phyloP scores from a whole-genome alignment of 176 grass and related monocot species.

The Carex pumila region DNA sequence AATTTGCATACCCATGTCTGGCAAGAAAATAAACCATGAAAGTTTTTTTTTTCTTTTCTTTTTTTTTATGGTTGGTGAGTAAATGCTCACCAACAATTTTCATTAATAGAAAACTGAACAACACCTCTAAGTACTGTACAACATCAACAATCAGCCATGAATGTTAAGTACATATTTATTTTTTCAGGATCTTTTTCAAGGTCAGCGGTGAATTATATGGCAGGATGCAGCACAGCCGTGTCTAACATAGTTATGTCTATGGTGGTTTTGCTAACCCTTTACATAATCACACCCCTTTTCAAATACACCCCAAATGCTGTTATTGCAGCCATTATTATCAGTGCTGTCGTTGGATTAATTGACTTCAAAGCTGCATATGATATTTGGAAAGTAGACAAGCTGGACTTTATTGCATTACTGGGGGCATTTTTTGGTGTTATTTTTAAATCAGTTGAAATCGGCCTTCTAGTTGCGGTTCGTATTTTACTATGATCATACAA shows the following conservation, averaged over 20 bases:
- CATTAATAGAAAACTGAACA: too few relatives aligned
- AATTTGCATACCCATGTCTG: not conserved
- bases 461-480: conserved; percentile 74
- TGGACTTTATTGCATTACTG: conserved; percentile 67
- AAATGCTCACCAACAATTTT: too few relatives aligned
- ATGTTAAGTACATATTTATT: not conserved
- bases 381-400: conserved; percentile 93
- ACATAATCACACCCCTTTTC: conserved; percentile 83
- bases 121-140: too few relatives aligned
- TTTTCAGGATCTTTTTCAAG: conserved; percentile 77
- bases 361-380: conserved; percentile 59
- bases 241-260: conserved; percentile 85
- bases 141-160: not conserved
- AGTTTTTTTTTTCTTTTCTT: not conserved
- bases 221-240: conserved; percentile 67
- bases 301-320: conserved; percentile 95
- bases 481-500: not conserved
- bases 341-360: conserved; percentile 52
- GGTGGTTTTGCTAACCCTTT: conserved; percentile 68
- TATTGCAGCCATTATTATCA: conserved; percentile 83
- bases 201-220: conserved; percentile 93
- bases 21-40: not conserved
- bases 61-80: too few relatives aligned
- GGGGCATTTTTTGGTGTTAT: conserved; percentile 86
- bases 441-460: conserved; percentile 77